Evolutionary conservation across 371 early-diverging fungal genomes (phyloP).

Genomic region (Apophysomyces variabilis): DNA sequence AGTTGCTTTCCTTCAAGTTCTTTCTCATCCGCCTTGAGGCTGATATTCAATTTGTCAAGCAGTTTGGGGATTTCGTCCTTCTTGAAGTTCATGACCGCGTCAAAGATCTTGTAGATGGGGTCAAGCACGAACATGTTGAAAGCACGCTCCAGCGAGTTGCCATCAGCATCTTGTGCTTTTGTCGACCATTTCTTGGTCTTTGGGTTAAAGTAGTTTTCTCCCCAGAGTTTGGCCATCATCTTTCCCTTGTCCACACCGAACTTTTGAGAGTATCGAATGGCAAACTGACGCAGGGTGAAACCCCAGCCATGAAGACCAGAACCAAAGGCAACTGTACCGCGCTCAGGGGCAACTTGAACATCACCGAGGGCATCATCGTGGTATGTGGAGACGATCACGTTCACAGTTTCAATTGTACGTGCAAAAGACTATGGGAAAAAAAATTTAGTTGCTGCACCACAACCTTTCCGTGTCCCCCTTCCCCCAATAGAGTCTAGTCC

Average conservation of each 20-base stretch:
- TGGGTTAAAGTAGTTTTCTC: constrained; percentile 97
- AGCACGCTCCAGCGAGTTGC: constrained; percentile 88
- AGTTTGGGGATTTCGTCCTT: constrained; percentile 82
- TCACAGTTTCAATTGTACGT: constrained; percentile 93
- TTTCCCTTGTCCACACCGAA: constrained; percentile 93
- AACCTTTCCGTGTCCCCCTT: not conserved
- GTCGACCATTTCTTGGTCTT: constrained; percentile 94
- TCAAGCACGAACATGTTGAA: constrained; percentile 98
- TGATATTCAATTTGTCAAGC: constrained; percentile 87
- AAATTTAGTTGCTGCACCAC: constrained; percentile 9
- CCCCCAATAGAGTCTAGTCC: constrained; percentile 18
- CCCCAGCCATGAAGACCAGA: constrained; percentile 99
- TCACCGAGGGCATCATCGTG: constrained; percentile 86
- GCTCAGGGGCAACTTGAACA: constrained; percentile 89
- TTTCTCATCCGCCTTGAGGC: constrained; percentile 82
- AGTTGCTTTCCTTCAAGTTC: constrained; percentile 93
- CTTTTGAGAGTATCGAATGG: constrained; percentile 94
- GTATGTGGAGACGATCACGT: constrained; percentile 96
- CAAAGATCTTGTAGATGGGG: constrained; percentile 98
- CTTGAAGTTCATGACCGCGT: constrained; percentile 93
- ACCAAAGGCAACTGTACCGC: constrained; percentile 98
- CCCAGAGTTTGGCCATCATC: constrained; percentile 95
- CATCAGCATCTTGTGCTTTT: constrained; percentile 73
- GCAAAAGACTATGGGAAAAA: constrained; percentile 68
- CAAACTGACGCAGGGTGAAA: constrained; percentile 98